These are phyloP conservation scores for Tylopilus sp. DNA, from an alignment of 1,284 basidiomycete genomes.

Conservation along the genomic window DNA sequence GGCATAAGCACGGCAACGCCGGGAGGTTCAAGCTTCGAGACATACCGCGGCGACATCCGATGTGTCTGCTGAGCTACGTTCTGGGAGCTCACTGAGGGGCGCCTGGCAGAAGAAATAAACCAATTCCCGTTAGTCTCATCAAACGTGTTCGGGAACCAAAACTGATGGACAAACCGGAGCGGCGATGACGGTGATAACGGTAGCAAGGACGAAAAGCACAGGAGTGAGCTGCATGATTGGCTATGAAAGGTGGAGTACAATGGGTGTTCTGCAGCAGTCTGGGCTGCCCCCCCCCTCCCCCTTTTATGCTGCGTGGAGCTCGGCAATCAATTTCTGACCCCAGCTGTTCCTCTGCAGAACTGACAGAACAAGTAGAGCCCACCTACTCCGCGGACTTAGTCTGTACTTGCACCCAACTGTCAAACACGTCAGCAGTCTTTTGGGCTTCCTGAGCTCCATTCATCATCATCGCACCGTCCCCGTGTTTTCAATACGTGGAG, in stretches of 20 bases:
- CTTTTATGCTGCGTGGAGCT: slow-evolving; percentile 1
- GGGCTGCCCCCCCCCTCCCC: background rate
- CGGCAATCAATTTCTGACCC: too few relatives aligned
- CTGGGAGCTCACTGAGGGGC: background rate
- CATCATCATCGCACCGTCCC: too few relatives aligned
- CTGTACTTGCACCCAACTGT: too few relatives aligned
- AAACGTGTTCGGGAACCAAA: background rate
- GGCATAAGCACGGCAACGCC: background rate
- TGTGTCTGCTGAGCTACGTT: background rate
- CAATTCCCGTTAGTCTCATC: background rate
- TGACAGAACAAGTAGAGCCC: too few relatives aligned
- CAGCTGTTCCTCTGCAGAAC: too few relatives aligned
- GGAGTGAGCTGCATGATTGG: slow-evolving; percentile 3
- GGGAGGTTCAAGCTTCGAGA: background rate
- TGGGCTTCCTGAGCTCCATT: too few relatives aligned
- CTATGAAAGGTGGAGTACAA: background rate
- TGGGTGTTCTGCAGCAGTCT: too few relatives aligned
- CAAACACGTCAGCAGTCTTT: too few relatives aligned
- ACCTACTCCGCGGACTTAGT: too few relatives aligned
- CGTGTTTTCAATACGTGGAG: too few relatives aligned
- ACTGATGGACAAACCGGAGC: background rate
- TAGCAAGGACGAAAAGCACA: background rate
- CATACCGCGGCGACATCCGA: background rate
- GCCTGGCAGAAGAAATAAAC: background rate
- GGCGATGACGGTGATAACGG: background rate